phyloP scores from a whole-genome alignment of 805 yeast genomes.

The Cyberlindnera euphorbiiphila region DNA sequence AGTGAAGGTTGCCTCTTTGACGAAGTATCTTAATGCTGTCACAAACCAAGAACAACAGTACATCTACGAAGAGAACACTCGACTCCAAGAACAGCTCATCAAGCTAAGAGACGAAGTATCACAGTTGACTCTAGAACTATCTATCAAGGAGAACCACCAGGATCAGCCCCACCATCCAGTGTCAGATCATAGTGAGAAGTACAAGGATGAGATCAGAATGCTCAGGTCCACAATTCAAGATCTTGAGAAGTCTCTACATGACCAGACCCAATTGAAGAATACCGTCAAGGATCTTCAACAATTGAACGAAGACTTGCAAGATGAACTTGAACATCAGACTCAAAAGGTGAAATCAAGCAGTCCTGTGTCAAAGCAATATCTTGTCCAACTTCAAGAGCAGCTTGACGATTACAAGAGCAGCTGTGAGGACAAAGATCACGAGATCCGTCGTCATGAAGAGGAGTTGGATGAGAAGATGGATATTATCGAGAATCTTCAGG shows the following conservation, averaged over 20 bases:
- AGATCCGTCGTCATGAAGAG: slow-evolving; percentile 20
- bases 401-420: slow-evolving; percentile 15
- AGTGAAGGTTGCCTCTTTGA: slow-evolving; percentile 39
- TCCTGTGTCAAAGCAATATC: slow-evolving; percentile 13
- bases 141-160: slow-evolving; percentile 4
- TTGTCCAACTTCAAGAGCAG: slow-evolving; percentile 20
- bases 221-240: slow-evolving; percentile 2
- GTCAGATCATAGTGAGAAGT: slow-evolving; percentile 5
- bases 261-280: slow-evolving; percentile 8
- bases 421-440: slow-evolving; percentile 17
- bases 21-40: slow-evolving; percentile 35
- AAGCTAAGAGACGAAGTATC: slow-evolving; percentile 22
- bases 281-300: slow-evolving; percentile 12
- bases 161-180: neutral
- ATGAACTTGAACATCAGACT: slow-evolving; percentile 10
- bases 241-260: slow-evolving; percentile 6
- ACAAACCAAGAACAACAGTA: slow-evolving; percentile 37
- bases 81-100: slow-evolving; percentile 27
- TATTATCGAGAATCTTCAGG: slow-evolving; percentile 17
- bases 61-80: slow-evolving; percentile 36
- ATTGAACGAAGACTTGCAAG: slow-evolving; percentile 14
- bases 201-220: slow-evolving; percentile 6
- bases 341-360: slow-evolving; percentile 9
- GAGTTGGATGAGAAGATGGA: slow-evolving; percentile 22
- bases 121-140: slow-evolving; percentile 22